Evolutionary conservation across 176 grass and related monocot genomes (phyloP).

Genomic region (Paspalum notatum): DNA sequence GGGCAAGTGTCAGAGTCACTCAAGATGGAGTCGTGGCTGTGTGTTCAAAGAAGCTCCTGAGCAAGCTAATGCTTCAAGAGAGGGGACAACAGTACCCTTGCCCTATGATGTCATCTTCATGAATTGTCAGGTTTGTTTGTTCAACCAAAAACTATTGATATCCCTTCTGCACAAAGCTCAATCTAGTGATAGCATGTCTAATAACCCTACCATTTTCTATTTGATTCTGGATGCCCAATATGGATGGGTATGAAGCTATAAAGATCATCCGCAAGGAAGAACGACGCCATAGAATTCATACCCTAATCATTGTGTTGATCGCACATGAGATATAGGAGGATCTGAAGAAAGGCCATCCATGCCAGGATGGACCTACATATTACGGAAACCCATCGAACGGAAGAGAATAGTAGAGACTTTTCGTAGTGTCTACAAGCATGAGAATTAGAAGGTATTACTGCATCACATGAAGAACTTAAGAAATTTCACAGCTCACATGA

Average conservation of each 20-base stretch:
- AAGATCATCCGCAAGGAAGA: conserved; percentile 68
- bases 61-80: conserved; percentile 13
- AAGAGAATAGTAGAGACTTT: conserved; percentile 42
- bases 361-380: conserved; percentile 71
- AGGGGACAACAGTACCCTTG: background rate
- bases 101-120: conserved; percentile 67
- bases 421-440: background rate
- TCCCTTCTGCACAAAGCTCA: background rate
- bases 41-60: conserved; percentile 59
- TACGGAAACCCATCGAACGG: conserved; percentile 55
- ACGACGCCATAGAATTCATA: conserved; percentile 44
- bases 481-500: background rate
- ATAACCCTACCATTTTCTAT: background rate
- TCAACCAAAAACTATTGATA: background rate
- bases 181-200: background rate
- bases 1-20: conserved; percentile 56
- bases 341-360: conserved; percentile 29
- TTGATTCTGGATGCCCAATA: conserved; percentile 65
- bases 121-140: conserved; percentile 76
- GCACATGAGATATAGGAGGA: conserved; percentile 52
- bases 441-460: conserved; percentile 1
- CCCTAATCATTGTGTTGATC: conserved; percentile 68
- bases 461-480: background rate
- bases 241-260: conserved; percentile 84
- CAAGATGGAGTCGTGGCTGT: conserved; percentile 60